Evolutionary conservation across 139 green algal species (phyloP), one percentile per base, ranked within the genome.

Genomic region (Chlorella sp.): DNA sequence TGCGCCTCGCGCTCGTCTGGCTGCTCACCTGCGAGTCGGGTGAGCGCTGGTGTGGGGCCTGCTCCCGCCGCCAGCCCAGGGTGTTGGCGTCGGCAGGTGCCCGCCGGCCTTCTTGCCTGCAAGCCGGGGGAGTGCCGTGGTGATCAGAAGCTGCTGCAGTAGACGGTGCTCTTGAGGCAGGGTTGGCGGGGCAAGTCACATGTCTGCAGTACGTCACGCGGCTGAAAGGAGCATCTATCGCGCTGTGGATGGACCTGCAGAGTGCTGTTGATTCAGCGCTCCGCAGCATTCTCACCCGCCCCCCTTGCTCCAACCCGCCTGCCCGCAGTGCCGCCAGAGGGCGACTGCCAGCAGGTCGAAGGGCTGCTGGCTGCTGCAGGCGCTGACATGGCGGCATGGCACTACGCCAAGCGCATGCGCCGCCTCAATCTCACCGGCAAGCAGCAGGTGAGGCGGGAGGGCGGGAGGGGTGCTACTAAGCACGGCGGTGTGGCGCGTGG

Each of bases 1-100:
- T 99, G 78, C 92, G 97, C 16, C 88, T 98, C 65, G 96, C 93
- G 30, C 85, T 99, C 48, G 88, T 99, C 26, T 97, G 94, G 87
- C 78, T 98, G 73, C 90, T 99, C 19, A 91, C 94, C 16, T 82
- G 88, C 36, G 91, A 95, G 80, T 30, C 41, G 5, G 77, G 77
- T 83, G 77, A 22, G 77, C 2, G 30, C 14, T 3, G 22, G 51
- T 26, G 51, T 11, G 46, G 3, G 3, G 58, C 58, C 58, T 28
- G 58, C 58, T 65, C 3, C 24, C 19, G 28, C 30, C 28, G 3
- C 60, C 19, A 28, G 58, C 58, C 58, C 58, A 28, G 16, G 9
- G 24, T 65, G 58, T 14, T 30, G 22, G 3, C 11, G 4, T 65
- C 4, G 19, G n/a, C n/a, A 20, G n/a, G 1, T 73, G n/a, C 36